Evolutionary conservation across 176 grass and related monocot genomes (phyloP).

Genomic region (Zea mays): DNA sequence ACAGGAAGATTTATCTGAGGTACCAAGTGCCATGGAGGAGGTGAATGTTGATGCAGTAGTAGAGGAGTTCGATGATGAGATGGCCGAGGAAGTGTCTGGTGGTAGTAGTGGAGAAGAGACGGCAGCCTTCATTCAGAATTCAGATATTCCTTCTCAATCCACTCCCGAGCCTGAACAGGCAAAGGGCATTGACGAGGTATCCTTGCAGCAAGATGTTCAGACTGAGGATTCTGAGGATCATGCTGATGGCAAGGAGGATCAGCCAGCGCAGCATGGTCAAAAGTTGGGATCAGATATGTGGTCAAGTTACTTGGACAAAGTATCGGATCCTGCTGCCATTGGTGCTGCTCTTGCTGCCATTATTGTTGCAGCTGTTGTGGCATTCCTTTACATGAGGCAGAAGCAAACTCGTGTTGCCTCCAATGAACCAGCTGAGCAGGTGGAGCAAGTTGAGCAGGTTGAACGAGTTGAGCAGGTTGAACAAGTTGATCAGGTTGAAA

Average conservation of each 20-base stretch:
- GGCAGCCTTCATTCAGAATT: not conserved
- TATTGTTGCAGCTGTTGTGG: slow-evolving; percentile 38
- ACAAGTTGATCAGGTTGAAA: slow-evolving; percentile 6
- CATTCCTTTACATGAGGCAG: slow-evolving; percentile 38
- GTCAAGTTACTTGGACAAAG: slow-evolving; percentile 25
- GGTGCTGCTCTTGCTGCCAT: slow-evolving; percentile 37
- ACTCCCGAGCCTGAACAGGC: slow-evolving; percentile 19
- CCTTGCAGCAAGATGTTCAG: slow-evolving; percentile 33
- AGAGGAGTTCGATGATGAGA: slow-evolving; percentile 32
- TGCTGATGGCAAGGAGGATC: slow-evolving; percentile 20
- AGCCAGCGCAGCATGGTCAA: not conserved
- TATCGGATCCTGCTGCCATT: slow-evolving; percentile 24
- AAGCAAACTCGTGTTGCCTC: slow-evolving; percentile 34
- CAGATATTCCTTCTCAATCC: slow-evolving; percentile 2
- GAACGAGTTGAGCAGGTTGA: slow-evolving; percentile 8
- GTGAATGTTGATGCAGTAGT: not conserved
- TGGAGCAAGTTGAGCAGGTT: not conserved
- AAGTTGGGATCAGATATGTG: slow-evolving; percentile 16
- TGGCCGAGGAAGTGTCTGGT: slow-evolving; percentile 25
- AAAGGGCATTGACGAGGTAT: slow-evolving; percentile 20
- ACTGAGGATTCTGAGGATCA: slow-evolving; percentile 27
- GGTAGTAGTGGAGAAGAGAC: slow-evolving; percentile 23
- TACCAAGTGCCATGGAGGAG: not conserved
- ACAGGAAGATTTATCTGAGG: not conserved
- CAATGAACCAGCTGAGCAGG: slow-evolving; percentile 23